Evolutionary conservation across 2,329 filamentous ascomycete species (phyloP).

Genomic region (Trichoderma koningiopsis): DNA sequence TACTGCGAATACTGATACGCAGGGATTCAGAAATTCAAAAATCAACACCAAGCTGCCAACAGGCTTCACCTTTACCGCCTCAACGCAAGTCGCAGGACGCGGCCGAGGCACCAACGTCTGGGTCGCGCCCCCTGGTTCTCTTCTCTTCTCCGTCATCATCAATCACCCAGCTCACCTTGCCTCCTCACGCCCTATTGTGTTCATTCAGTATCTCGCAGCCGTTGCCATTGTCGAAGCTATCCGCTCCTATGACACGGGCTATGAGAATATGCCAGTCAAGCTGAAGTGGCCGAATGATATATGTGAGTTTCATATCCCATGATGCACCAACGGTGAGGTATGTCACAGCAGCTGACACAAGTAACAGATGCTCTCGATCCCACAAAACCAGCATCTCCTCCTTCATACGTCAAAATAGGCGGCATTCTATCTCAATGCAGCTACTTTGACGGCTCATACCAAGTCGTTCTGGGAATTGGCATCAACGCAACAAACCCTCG

Average conservation of each 20-base stretch:
- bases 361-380: slow-evolving; percentile 66
- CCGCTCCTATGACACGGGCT: slow-evolving; percentile 75
- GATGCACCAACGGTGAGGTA: neutral
- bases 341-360: neutral
- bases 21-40: slow-evolving; percentile 65
- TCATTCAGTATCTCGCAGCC: slow-evolving; percentile 90
- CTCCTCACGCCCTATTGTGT: slow-evolving; percentile 76
- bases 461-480: slow-evolving; percentile 83
- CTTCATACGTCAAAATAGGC: slow-evolving; percentile 80
- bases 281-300: slow-evolving; percentile 99
- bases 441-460: slow-evolving; percentile 76
- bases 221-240: slow-evolving; percentile 85
- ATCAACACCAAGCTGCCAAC: slow-evolving; percentile 75
- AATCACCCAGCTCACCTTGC: slow-evolving; percentile 77
- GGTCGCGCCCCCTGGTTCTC: slow-evolving; percentile 82
- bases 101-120: slow-evolving; percentile 92
- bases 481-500: slow-evolving; percentile 82
- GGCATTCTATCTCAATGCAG: slow-evolving; percentile 90
- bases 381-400: slow-evolving; percentile 48
- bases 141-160: slow-evolving; percentile 87
- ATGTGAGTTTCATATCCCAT: slow-evolving; percentile 50
- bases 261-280: slow-evolving; percentile 74
- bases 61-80: slow-evolving; percentile 87
- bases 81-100: slow-evolving; percentile 82
- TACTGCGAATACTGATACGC: slow-evolving; percentile 2